A percentile compares a stretch with the other conserved stretches of the same genome.
Evolutionary conservation across 1,139 yeast species (phyloP).

Genomic region (Suhomyces atakaporum): DNA sequence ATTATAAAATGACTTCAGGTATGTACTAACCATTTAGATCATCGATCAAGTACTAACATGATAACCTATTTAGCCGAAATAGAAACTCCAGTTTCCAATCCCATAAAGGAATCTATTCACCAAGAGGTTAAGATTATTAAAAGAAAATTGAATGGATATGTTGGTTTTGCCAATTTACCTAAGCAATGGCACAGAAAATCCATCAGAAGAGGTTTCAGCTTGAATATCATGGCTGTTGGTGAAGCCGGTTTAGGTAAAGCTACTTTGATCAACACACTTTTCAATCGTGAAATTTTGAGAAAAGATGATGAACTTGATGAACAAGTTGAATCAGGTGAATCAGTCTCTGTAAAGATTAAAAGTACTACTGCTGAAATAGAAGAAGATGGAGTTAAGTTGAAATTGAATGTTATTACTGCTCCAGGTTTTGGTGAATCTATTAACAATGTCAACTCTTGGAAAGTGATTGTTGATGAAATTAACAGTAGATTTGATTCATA

Average conservation of each 20-base stretch:
- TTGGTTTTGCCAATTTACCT: slow-evolving; percentile 97
- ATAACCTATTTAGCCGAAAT: slow-evolving; percentile 13
- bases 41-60: slow-evolving; percentile 11
- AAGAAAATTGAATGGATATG: slow-evolving; percentile 86
- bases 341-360: slow-evolving; percentile 57
- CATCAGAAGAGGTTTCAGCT: slow-evolving; percentile 88
- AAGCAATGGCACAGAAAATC: slow-evolving; percentile 98
- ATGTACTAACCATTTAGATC: slow-evolving; percentile 3
- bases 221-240: slow-evolving; percentile 88
- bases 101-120: slow-evolving; percentile 20
- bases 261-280: slow-evolving; percentile 87
- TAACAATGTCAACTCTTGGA: slow-evolving; percentile 89
- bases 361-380: slow-evolving; percentile 74
- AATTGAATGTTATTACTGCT: slow-evolving; percentile 81
- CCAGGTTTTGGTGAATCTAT: slow-evolving; percentile 95
- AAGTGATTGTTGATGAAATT: slow-evolving; percentile 89
- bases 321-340: slow-evolving; percentile 18
- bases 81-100: slow-evolving; percentile 11
- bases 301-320: slow-evolving; percentile 21
- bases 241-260: slow-evolving; percentile 94
- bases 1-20: slow-evolving; percentile 10
- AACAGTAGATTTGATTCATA: slow-evolving; percentile 82
- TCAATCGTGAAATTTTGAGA: slow-evolving; percentile 69
- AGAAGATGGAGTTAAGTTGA: slow-evolving; percentile 90
- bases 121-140: slow-evolving; percentile 63